Evolutionary conservation across 441 rosid genomes (phyloP).

Genomic region (Rhodomyrtus psidioides): DNA sequence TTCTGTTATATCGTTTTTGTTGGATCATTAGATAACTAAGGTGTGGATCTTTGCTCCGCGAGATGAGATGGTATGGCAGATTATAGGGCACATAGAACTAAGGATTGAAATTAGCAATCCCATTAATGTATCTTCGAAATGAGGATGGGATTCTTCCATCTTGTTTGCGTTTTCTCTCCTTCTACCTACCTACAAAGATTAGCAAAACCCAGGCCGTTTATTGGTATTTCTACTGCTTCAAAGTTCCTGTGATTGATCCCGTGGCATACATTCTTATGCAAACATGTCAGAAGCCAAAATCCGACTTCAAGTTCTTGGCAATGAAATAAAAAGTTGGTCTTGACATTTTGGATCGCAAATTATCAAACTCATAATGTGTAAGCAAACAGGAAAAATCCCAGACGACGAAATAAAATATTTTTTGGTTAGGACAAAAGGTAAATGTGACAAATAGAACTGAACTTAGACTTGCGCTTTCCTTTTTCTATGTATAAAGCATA

Average conservation of each 20-base stretch:
- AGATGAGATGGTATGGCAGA: too few relatives aligned
- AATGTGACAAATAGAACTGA: slow-evolving; percentile 6
- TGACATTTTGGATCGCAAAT: not conserved
- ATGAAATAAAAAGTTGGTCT: not conserved
- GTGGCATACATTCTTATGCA: not conserved
- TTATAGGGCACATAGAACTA: too few relatives aligned
- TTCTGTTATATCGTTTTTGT: too few relatives aligned
- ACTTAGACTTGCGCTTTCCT: slow-evolving; percentile 66
- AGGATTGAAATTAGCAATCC: too few relatives aligned
- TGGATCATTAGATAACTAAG: too few relatives aligned
- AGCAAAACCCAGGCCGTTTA: too few relatives aligned
- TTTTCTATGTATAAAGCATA: slow-evolving; percentile 27
- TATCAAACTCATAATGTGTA: not conserved
- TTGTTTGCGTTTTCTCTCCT: too few relatives aligned
- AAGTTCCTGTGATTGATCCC: not conserved
- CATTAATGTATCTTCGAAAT: too few relatives aligned
- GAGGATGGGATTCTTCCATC: too few relatives aligned
- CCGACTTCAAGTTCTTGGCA: not conserved
- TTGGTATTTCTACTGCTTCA: too few relatives aligned
- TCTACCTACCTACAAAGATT: too few relatives aligned
- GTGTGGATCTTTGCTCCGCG: too few relatives aligned
- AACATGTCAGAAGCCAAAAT: not conserved
- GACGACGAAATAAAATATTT: not conserved
- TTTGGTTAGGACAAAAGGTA: not conserved
- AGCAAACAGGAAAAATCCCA: not conserved